Evolutionary conservation across 768 basidiomycete species (phyloP), one percentile per base, ranked within the genome.

Genomic region (Saitozyma podzolica): DNA sequence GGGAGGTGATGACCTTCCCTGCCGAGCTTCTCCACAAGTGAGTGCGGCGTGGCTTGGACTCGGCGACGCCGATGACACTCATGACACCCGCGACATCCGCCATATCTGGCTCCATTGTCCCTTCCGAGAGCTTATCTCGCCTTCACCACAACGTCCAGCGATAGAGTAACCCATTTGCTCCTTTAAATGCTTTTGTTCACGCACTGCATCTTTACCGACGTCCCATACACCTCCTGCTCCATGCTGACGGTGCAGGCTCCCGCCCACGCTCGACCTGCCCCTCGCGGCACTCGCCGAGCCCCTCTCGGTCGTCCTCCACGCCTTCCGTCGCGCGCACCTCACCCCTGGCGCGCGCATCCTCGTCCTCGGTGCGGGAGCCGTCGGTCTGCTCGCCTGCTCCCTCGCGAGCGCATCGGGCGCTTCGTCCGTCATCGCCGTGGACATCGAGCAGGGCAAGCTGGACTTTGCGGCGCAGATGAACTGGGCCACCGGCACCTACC

Each of bases 271-370:
- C 77, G 83, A 88, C 43, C 91, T 87, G 72, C 89, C 92, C 66
- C 84, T 86, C 68, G 94, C 90, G 17, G 87, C 93, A 7, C 84
- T 97, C 62, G 92, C 93, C 9, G 95, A 98, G 78, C 95, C 95
- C 29, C 88, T 98, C 62, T 91, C 90, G 50, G 95, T 98, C 70
- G 84, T 94, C 70, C 83, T 95, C 40, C 84, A 86, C 78, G 85
- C 85, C 40, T 76, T 81, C 45, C 82, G 84, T 56, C 81, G 85
- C 50, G 82, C 83, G 51, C 57, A 75, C 43, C 64, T 81, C 47
- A 65, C 67, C 9, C 74, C 79, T 8, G 87, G 87, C 40, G 86
- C 90, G 61, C 83, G 86, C 55, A 86, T 95, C 51, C 87, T 96
- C 65, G 89, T 97, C 56, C 89, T 92, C 66, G 95, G 95, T 58